Evolutionary conservation across 2,329 filamentous ascomycete species (phyloP).

Genomic region (Tolypocladium album): DNA sequence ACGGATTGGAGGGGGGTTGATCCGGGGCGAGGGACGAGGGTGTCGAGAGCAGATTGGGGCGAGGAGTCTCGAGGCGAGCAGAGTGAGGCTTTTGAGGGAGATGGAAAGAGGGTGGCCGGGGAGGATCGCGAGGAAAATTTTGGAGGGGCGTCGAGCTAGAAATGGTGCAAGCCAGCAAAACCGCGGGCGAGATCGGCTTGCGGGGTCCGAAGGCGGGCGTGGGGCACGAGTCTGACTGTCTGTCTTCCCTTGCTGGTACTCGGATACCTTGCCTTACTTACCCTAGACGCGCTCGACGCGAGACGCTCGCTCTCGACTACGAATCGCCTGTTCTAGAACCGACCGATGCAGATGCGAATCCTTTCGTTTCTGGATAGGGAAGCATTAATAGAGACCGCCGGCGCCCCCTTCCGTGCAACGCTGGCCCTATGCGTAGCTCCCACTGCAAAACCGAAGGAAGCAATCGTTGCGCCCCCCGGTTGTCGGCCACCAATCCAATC

Average conservation of each 20-base stretch:
- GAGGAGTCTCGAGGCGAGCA: neutral
- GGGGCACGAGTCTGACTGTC: neutral
- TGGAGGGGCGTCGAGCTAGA: neutral
- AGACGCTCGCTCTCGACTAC: neutral
- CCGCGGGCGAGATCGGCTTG: constrained; percentile 7
- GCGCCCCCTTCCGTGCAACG: neutral
- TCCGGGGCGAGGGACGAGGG: neutral
- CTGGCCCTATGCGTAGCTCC: neutral
- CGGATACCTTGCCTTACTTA: too few relatives aligned
- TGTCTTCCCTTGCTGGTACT: too few relatives aligned
- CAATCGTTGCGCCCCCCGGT: neutral
- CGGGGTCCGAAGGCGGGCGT: constrained; percentile 1
- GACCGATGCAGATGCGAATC: neutral
- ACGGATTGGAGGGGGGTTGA: constrained; percentile 4
- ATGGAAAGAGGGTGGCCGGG: neutral
- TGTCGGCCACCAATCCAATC: neutral
- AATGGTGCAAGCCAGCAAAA: neutral
- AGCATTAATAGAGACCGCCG: neutral
- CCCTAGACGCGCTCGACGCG: neutral
- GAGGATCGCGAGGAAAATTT: constrained; percentile 2
- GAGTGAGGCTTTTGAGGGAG: neutral
- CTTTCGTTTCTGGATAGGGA: neutral
- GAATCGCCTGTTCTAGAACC: neutral
- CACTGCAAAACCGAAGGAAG: too few relatives aligned
- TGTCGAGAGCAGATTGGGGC: neutral